Evolutionary conservation across 1,284 basidiomycete species (phyloP), one percentile per base, ranked within the genome.

Genomic region (Calocybe gambosa): DNA sequence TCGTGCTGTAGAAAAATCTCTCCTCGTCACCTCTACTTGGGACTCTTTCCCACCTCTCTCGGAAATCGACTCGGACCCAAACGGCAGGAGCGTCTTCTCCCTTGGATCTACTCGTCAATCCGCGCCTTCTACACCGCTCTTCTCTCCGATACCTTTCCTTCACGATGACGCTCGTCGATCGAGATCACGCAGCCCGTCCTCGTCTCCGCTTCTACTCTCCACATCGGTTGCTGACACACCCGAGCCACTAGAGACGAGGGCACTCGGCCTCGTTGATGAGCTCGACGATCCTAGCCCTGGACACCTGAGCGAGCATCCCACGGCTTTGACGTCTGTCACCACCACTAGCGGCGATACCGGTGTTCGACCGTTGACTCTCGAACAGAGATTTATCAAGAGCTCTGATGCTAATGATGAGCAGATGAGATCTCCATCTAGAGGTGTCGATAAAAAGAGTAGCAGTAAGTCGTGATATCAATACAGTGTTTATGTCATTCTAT

Each of bases 1-100:
- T 18, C 88, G 93, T 8, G 93, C 93, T 0, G 68, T 96, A 9
- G 89, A 94, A 58, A 89, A 89, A 59, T 74, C 85, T 12, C 69
- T 94, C 15, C 82, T 90, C 21, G 92, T 97, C 45, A 93, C 91
- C 1, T 92, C 92, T 21, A 78, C 82, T 12, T 78, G 74, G 73
- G 74, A 82, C 53, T 75, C 77, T 48, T 90, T 89, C 64, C 82
- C 83, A 13, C 66, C 71, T 23, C 67, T 78, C 33, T 65, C 67
- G 42, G 69, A 72, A 50, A 57, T 59, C 25, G 69, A 70, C 50
- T 68, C 63, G 33, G 66, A 68, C 37, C 61, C 68, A 12, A 64
- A 66, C 16, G 63, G 69, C 45, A 63, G 68, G 50, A 66, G 65
- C 51, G 65, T 72, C 46, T 62, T 70, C 51, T 60, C 69, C 31